Conservation (phyloP, 768 basidiomycete genomes). For the Coprinopsis sp. region DNA sequence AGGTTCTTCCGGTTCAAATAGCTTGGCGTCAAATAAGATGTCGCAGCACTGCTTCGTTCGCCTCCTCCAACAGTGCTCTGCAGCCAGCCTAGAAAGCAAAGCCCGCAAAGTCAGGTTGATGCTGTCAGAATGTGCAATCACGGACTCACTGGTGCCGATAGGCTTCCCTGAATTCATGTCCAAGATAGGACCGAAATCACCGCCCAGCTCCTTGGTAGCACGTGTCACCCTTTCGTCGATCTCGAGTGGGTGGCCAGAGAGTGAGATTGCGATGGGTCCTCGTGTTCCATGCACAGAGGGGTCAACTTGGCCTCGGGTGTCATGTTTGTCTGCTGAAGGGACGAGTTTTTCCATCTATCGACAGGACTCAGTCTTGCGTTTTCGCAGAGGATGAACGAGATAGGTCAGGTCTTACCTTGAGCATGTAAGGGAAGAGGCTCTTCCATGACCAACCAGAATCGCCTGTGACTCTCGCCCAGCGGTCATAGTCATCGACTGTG, state of each 20-base stretch:
- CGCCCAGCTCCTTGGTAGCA: slow-evolving; percentile 13
- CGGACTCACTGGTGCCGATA: slow-evolving; percentile 9
- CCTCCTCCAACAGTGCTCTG: slow-evolving; percentile 20
- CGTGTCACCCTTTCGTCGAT: slow-evolving; percentile 18
- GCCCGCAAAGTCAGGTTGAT: neutral
- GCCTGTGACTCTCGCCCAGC: slow-evolving; percentile 22
- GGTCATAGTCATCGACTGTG: slow-evolving; percentile 26
- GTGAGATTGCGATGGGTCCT: slow-evolving; percentile 14
- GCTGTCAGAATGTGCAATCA: slow-evolving; percentile 11
- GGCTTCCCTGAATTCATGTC: slow-evolving; percentile 13
- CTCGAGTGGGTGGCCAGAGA: slow-evolving; percentile 14
- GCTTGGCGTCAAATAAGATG: slow-evolving; percentile 19
- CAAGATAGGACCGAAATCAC: slow-evolving; percentile 10
- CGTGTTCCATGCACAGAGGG: slow-evolving; percentile 17
- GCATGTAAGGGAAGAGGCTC: slow-evolving; percentile 24
- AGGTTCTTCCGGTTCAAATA: slow-evolving; percentile 23
- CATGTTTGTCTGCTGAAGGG: slow-evolving; percentile 14
- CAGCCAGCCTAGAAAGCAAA: slow-evolving; percentile 20
- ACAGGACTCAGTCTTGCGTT: slow-evolving; percentile 32
- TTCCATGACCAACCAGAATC: slow-evolving; percentile 34
- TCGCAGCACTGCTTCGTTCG: slow-evolving; percentile 21
- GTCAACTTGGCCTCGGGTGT: slow-evolving; percentile 17
- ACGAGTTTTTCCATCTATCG: slow-evolving; percentile 20
- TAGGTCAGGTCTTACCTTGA: slow-evolving; percentile 19
- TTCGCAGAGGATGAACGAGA: slow-evolving; percentile 21